Conservation (phyloP, 768 basidiomycete genomes). For the Tubosaeta sp. region DNA sequence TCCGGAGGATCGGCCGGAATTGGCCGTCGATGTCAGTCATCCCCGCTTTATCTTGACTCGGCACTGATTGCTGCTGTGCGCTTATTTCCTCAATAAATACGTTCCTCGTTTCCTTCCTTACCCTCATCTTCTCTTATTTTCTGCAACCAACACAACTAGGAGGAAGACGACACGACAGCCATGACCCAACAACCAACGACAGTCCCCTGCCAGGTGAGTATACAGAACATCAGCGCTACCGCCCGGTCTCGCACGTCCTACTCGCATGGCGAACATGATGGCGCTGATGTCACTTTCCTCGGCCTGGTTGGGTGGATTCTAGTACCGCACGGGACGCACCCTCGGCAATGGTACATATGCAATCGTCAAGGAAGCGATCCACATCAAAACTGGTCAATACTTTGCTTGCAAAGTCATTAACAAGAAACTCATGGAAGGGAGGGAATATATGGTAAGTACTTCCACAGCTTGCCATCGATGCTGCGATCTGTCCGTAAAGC, state of each 20-base stretch:
- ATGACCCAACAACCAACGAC: slow-evolving; percentile 35
- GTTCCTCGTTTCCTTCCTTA: slow-evolving; percentile 2
- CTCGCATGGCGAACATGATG: neutral
- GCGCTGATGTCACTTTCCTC: slow-evolving; percentile 5
- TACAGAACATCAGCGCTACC: neutral
- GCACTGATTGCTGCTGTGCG: slow-evolving; percentile 12
- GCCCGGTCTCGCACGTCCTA: slow-evolving; percentile 1
- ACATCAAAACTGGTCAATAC: slow-evolving; percentile 88
- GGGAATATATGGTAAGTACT: slow-evolving; percentile 88
- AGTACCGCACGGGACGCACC: slow-evolving; percentile 88
- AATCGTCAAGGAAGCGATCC: slow-evolving; percentile 93
- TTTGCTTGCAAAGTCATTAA: slow-evolving; percentile 99
- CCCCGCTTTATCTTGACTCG: slow-evolving; percentile 1
- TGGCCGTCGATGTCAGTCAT: slow-evolving; percentile 15
- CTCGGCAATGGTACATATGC: slow-evolving; percentile 92
- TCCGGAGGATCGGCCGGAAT: slow-evolving; percentile 26
- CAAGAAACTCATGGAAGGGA: slow-evolving; percentile 97
- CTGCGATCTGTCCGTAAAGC: slow-evolving; percentile 3
- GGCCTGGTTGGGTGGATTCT: slow-evolving; percentile 2
- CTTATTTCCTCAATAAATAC: slow-evolving; percentile 12
- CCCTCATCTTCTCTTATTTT: slow-evolving; percentile 3
- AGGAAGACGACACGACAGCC: slow-evolving; percentile 4
- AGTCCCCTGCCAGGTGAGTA: slow-evolving; percentile 45
- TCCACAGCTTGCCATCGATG: slow-evolving; percentile 5
- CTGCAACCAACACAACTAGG: slow-evolving; percentile 14